Percentiles rank a stretch among this genome's conserved stretches.
Conservation (phyloP, 208 protist species). For the Trichomonas vaginalis region DNA sequence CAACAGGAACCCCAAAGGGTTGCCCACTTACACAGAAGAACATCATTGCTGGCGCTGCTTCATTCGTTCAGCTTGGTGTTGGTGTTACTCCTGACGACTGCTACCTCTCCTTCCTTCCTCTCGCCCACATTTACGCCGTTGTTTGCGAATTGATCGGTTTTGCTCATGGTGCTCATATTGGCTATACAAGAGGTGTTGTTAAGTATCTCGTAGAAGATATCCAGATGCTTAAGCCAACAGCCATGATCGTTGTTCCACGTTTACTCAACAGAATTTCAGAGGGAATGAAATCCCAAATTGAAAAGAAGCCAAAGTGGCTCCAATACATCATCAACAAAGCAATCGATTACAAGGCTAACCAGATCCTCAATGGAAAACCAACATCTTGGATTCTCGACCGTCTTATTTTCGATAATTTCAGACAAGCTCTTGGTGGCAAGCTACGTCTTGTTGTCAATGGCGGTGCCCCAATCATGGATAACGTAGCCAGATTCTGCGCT, state of each 20-base stretch:
- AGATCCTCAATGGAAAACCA: background rate
- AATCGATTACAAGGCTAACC: background rate
- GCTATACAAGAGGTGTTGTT: constrained; percentile 47
- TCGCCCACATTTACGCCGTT: constrained; percentile 59
- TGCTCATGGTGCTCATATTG: constrained; percentile 33
- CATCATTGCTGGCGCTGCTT: background rate
- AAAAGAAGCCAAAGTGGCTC: background rate
- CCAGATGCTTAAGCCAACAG: constrained; percentile 44
- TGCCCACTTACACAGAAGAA: background rate
- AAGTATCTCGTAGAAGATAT: constrained; percentile 48
- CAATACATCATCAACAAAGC: background rate
- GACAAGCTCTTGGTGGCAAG: constrained; percentile 29
- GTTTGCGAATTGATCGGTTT: background rate
- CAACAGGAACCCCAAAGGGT: background rate
- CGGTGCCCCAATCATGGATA: constrained; percentile 47
- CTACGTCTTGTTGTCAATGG: constrained; percentile 50
- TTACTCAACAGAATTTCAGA: constrained; percentile 37
- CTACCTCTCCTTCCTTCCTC: constrained; percentile 35
- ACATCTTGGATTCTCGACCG: background rate
- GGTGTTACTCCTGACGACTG: background rate
- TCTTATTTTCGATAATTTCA: background rate
- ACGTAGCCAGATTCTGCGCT: constrained; percentile 48
- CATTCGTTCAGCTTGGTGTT: background rate
- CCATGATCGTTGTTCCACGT: constrained; percentile 50
- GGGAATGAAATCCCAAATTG: background rate